phyloP scores from a whole-genome alignment of 768 basidiomycete genomes.

The Phaeotremella skinneri region DNA sequence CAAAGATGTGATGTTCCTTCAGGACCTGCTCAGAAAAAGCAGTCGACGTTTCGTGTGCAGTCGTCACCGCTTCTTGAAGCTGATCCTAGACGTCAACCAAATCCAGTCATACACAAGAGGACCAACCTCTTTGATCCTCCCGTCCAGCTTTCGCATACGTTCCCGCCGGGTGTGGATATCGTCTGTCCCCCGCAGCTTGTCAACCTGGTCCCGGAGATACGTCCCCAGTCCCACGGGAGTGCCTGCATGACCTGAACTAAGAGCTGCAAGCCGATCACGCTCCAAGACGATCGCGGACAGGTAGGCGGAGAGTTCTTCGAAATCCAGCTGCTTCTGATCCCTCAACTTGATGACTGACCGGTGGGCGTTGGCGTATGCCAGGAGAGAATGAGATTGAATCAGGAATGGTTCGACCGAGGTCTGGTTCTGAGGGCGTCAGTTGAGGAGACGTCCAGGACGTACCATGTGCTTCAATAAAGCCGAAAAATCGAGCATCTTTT shows the following conservation, averaged over 20 bases:
- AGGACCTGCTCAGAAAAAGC: conserved; percentile 95
- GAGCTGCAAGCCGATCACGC: conserved; percentile 83
- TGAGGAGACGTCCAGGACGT: conserved; percentile 33
- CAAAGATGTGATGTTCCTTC: conserved; percentile 84
- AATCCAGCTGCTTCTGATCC: conserved; percentile 98
- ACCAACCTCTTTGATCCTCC: conserved; percentile 89
- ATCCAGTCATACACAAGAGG: neutral
- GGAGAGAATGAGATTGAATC: conserved; percentile 79
- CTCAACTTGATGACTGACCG: conserved; percentile 90
- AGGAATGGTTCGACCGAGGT: conserved; percentile 90
- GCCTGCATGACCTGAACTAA: conserved; percentile 83
- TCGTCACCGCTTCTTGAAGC: conserved; percentile 95
- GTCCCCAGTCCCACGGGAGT: conserved; percentile 71
- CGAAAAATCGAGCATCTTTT: conserved; percentile 92
- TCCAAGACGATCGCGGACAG: conserved; percentile 88
- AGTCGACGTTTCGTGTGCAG: conserved; percentile 91
- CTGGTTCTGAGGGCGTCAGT: conserved; percentile 62
- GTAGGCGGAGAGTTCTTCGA: conserved; percentile 94
- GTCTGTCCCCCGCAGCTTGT: conserved; percentile 84
- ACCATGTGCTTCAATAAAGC: conserved; percentile 81
- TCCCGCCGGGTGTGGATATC: conserved; percentile 90
- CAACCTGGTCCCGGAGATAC: conserved; percentile 88
- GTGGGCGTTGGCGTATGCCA: conserved; percentile 91
- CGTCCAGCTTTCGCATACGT: conserved; percentile 86
- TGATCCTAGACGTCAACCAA: conserved; percentile 46